Evolutionary conservation across 192 early-diverging fungal species (phyloP), one percentile per base, ranked within the genome.

Genomic region (Entomortierella beljakovae): DNA sequence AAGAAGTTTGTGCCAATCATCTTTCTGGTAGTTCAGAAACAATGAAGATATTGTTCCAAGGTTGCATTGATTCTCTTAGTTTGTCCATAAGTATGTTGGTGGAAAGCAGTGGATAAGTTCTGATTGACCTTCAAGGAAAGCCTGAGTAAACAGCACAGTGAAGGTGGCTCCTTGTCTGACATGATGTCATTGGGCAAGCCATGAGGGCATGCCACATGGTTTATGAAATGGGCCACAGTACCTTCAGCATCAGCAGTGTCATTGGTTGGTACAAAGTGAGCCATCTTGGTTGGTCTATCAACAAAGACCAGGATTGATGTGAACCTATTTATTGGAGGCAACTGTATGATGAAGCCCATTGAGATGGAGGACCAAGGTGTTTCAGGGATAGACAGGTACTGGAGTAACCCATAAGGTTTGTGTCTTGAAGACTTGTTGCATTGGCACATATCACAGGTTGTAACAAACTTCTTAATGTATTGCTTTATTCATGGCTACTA

Each of bases 131-230:
- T 49, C 6, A n/a, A 67, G 49, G 25, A 88, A 18, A 0, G 28
- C 3, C 20, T 60, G 58, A 49, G 74, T 84, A 54, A 87, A 85
- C 2, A n/a, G n/a, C 6, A 82, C 81, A 0, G 70, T 81, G 49
- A 90, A 90, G 13, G 57, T 57, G 4, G 77, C 35, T 34, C 83
- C 85, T 2, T 81, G 61, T 90, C 84, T 0, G 83, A 85, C 1
- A 88, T 55, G 35, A 87, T 82, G 16, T 63, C 68, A 13, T 64
- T 32, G 1, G 87, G 87, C 7, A 90, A 18, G 0, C 84, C 83
- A 57, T 81, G 68, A 4, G 66, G 43, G 26, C 13, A 10, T 20
- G 6, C 25, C 60, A 71, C 55, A 63, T 81, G 51, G 84, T 83
- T 0, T 10, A 28, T 18, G 82, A 87, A 5, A 50, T 79, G 49